Evolutionary conservation across 768 basidiomycete species (phyloP).

Genomic region (Trametes cubensis): DNA sequence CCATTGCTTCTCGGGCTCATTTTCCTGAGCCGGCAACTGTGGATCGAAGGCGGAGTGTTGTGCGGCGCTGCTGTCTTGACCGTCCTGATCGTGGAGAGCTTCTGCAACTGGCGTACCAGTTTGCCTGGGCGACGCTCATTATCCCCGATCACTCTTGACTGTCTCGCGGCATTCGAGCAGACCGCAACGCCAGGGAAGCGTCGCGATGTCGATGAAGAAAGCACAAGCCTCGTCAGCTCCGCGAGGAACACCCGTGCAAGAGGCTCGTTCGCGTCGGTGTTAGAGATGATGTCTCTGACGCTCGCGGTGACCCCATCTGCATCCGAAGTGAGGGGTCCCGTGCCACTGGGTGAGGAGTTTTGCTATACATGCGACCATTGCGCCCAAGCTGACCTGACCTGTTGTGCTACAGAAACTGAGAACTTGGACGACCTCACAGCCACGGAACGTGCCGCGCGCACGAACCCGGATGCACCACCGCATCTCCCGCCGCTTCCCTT

Average conservation of each 20-base stretch:
- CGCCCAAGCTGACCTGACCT: background rate
- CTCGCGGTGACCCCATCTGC: conserved; percentile 72
- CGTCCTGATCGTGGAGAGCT: conserved; percentile 62
- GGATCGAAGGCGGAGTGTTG: conserved; percentile 72
- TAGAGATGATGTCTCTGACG: conserved; percentile 84
- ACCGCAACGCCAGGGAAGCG: conserved; percentile 45
- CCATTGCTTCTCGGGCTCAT: conserved; percentile 77
- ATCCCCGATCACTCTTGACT: conserved; percentile 57
- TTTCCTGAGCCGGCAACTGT: conserved; percentile 64
- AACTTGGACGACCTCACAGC: conserved; percentile 79
- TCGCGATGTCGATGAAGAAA: conserved; percentile 50
- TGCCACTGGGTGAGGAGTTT: conserved; percentile 63
- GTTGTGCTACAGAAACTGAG: conserved; percentile 56
- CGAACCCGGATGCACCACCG: conserved; percentile 77
- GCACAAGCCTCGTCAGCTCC: conserved; percentile 49
- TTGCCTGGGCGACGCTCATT: conserved; percentile 53
- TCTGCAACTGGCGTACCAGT: conserved; percentile 52
- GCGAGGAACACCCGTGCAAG: conserved; percentile 46
- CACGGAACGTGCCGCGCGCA: conserved; percentile 76
- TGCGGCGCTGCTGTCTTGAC: conserved; percentile 56
- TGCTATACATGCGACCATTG: background rate
- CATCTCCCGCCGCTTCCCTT: conserved; percentile 70
- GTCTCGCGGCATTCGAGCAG: conserved; percentile 54
- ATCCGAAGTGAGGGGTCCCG: conserved; percentile 55
- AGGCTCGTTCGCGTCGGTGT: conserved; percentile 77